Evolutionary conservation across 23 red algal genomes (phyloP), one percentile per base, ranked within the genome.

Genomic region (Agarophyton chilense): DNA sequence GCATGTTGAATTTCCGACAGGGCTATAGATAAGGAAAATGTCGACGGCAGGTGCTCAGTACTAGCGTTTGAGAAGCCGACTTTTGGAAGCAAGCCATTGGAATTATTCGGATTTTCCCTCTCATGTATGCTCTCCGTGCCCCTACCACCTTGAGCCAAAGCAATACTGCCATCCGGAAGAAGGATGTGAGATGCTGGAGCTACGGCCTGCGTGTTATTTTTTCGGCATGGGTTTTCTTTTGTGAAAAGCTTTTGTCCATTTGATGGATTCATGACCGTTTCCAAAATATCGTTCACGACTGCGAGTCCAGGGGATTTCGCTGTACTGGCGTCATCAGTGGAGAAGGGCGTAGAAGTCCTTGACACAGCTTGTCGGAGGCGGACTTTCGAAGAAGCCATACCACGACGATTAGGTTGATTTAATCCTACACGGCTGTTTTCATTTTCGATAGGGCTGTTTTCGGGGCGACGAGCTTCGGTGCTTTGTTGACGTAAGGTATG

Each of bases 21-120:
- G 4, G 68, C 40, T 24, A 74, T 74, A 28, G 68, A 74, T 24
- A 74, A 65, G 22, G 60, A 65, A 65, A 65, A 18, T 16, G 29
- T 38, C 31, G 60, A 65, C 17, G 60, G 32, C 4, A 38, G 10
- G 9, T 18, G 29, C 31, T 26, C 9, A 1, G 26, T 29, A 12
- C 60, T 65, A 9, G 14, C 18, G 60, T 18, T 65, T 10, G 31
- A 8, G 35, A 2, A 10, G 31, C 56, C 24, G 6, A 2, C 24
- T 9, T 65, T 65, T 29, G 2, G 14, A 1, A 2, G 18, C 60
- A 35, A 65, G 35, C 31, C 31, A 33, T 65, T 38, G 2, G 4
- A 33, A 7, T 19, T 55, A 17, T n/a, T 55, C 19, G 52, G 19
- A 55, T 4, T 17, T 22, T 55, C 18, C 21, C 4, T 4, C 19